phyloP scores from a whole-genome alignment of 2,329 filamentous ascomycete genomes.

The Clathrospora elynae region DNA sequence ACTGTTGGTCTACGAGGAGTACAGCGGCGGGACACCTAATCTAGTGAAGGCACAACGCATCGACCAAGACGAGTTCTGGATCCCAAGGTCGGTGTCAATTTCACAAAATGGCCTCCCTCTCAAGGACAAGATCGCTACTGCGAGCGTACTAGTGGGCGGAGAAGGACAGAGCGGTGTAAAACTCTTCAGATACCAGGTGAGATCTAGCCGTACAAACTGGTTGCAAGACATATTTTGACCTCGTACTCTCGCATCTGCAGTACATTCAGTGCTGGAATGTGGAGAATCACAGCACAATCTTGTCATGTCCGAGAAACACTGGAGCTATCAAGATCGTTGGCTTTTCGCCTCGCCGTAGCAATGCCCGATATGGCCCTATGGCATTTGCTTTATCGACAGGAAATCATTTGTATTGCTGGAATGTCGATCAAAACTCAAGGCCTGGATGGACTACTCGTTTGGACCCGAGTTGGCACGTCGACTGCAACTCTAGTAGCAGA shows the following conservation, averaged over 20 bases:
- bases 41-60: conserved; percentile 13
- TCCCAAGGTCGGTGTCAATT: conserved; percentile 23
- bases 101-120: conserved; percentile 14
- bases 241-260: too few relatives aligned
- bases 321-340: conserved; percentile 22
- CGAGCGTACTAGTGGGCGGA: conserved; percentile 27
- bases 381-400: conserved; percentile 24
- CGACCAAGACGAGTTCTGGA: conserved; percentile 20
- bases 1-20: conserved; percentile 27
- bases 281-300: conserved; percentile 9
- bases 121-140: conserved; percentile 12
- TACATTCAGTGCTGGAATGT: conserved; percentile 17
- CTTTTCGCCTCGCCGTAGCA: conserved; percentile 18
- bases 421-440: conserved; percentile 4
- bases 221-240: too few relatives aligned
- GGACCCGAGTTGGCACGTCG: conserved; percentile 14
- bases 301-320: conserved; percentile 21
- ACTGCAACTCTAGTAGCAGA: conserved; percentile 13
- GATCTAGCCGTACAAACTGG: too few relatives aligned
- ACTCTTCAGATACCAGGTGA: conserved; percentile 22
- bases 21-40: conserved; percentile 6
- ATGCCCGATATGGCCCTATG: conserved; percentile 10
- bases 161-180: conserved; percentile 28
- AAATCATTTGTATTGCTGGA: conserved; percentile 27
- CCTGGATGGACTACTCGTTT: background rate